Evolutionary conservation across 805 yeast species (phyloP), one percentile per base, ranked within the genome.

Genomic region (Pichia manshurica): DNA sequence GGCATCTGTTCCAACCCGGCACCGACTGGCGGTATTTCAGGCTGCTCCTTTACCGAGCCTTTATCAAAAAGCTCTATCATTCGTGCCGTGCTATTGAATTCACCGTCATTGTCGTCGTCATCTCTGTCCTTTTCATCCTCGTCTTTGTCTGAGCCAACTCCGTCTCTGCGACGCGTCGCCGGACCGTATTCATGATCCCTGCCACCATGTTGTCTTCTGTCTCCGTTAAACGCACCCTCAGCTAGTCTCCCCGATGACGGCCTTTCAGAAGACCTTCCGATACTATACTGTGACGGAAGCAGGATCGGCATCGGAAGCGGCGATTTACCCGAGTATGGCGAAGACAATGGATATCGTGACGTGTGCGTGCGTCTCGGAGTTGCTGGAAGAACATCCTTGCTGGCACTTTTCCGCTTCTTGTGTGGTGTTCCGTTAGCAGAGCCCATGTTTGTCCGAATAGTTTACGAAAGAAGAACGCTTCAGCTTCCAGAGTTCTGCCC

Each of bases 1-100:
- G 61, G 62, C 17, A 57, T 49, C 15, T 62, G 53, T 1, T 38
- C 37, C 4, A 46, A n/a, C 1, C 15, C 29, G 28, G 42, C 33
- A 9, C 55, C 55, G 12, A 52, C 44, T 3, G 39, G 25, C 19
- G 52, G 50, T 15, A 40, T 41, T 4, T 42, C 33, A 16, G 28
- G 2, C 12, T 38, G 28, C 4, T n/a, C 31, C 21, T 25, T 44
- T 15, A 12, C 22, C 4, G 16, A 13, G 2, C 15, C 13, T 20
- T 44, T 44, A 22, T 44, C 47, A 23, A 48, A 44, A 15, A 48
- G 22, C 16, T 48, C 50, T 7, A 44, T 39, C 16, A n/a, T 22
- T 25, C 10, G n/a, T n/a, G n/a, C n/a, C n/a, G n/a, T n/a, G n/a
- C n/a, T n/a, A n/a, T n/a, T n/a, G n/a, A n/a, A n/a, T 2, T 21